Base-by-base conservation (phyloP, 2,329 filamentous ascomycete genomes). In the Aaosphaeria pasadenensis region DNA sequence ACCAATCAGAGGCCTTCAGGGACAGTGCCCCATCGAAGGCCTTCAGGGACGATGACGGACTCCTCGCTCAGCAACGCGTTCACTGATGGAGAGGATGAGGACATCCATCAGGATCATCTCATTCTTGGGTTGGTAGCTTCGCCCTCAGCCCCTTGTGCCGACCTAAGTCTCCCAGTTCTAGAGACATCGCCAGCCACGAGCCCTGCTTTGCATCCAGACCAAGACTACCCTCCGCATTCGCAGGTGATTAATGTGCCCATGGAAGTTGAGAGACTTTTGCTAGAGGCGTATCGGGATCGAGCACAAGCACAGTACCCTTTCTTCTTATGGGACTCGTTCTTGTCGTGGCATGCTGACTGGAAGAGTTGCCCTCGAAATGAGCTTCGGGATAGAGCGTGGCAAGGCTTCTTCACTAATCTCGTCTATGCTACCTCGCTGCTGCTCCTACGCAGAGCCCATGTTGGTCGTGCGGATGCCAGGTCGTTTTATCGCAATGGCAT, bases 401-500 rank as follows among this genome's bases (percentile, higher is more conserved):
- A 57, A 48, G 55, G 55, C 4, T 57, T 57, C 42, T 57, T 57
- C 30, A 44, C 56, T n/a, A 55, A 57, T 36, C 30, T 57, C 5
- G 53, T 55, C 1, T 54, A 57, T 36, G 53, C 53, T 5, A 57
- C 55, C 11, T 44, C 55, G 11, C 43, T 57, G 13, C 30, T 57
- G 2, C 49, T 57, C 13, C 38, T 53, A 31, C 53, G 52, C 5
- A 45, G 49, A 17, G 30, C 48, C 11, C 44, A 49, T 38, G 39
- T 42, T 30, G 48, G 46, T 5, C 39, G 43, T 6, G 45, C 38
- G 11, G 48, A 55, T 48, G 48, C 51, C 13, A 43, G 47, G 28
- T 44, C 44, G 1, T 57, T 57, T 7, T 57, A 57, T 30, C 40
- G 46, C 11, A 54, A 36, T 31, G 54, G 49, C 2, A 51, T 56